A percentile compares a stretch with the other conserved stretches of the same genome.
Evolutionary conservation across 2,329 filamentous ascomycete genomes (phyloP).

Genomic region (Phialophora tarda): DNA sequence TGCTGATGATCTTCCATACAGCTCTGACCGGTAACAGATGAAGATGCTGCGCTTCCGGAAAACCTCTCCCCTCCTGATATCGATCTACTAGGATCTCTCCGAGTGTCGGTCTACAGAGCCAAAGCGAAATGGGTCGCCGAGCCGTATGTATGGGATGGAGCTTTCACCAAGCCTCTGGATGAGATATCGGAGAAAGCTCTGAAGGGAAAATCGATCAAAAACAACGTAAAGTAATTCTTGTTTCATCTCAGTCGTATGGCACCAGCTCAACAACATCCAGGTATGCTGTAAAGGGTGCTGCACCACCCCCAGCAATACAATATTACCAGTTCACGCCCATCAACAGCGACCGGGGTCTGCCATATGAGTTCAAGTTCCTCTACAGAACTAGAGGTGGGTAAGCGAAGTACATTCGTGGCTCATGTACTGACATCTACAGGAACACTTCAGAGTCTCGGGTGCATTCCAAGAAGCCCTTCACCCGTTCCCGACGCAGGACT

Average conservation of each 20-base stretch:
- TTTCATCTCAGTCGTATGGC: not conserved
- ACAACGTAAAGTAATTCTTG: conserved; percentile 9
- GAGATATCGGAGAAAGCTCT: conserved; percentile 62
- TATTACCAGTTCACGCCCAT: not conserved
- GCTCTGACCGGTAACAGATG: conserved; percentile 6
- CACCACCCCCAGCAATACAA: not conserved
- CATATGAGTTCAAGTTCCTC: conserved; percentile 20
- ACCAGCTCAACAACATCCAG: not conserved
- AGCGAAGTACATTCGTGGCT: not conserved
- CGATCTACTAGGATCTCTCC: conserved; percentile 1
- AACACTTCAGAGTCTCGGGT: conserved; percentile 27
- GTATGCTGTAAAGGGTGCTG: not conserved
- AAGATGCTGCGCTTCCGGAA: not conserved
- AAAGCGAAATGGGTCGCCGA: not conserved
- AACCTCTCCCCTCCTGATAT: not conserved
- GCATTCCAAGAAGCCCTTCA: conserved; percentile 27
- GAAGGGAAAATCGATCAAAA: conserved; percentile 8
- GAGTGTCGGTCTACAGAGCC: conserved; percentile 3
- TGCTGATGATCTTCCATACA: not conserved
- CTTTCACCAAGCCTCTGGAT: conserved; percentile 24
- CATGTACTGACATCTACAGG: conserved; percentile 12
- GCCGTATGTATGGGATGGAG: not conserved
- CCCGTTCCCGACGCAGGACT: conserved; percentile 16
- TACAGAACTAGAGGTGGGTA: conserved; percentile 23
- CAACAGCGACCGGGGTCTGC: not conserved